Evolutionary conservation across 352 stramenopile species (phyloP), one percentile per base, ranked within the genome.

Genomic region (Thalassiosira livingstoniorum): DNA sequence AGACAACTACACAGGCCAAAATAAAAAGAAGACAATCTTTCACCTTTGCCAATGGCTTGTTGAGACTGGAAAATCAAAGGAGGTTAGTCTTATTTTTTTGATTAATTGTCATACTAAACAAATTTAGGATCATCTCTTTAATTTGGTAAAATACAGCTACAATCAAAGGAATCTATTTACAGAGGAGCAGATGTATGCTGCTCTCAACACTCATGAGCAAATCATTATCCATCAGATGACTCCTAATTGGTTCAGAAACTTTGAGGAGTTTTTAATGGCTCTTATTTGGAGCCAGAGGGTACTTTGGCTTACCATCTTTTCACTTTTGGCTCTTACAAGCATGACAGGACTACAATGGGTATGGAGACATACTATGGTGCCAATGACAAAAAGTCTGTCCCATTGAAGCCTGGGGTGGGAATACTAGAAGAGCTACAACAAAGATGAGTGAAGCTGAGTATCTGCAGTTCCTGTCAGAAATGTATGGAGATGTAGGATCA

Each of bases 1-100:
- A 43, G 57, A 78, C 31, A 78, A 71, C 21, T 78, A 58, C n/a
- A 23, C 13, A 34, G 70, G 70, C 18, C 70, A 78, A 61, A 78
- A 78, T 37, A 78, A 78, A 42, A 73, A 73, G 13, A 80, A 73
- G 3, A 72, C 31, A 32, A 45, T 80, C 2, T 1, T 80, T 25
- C n/a, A 43, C 32, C 37, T 80, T 2, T 5, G 43, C n/a, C 2
- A 21, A 27, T 80, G 31, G 21, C 27, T 80, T 2, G 58, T 73
- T 5, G 71, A 80, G 32, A 57, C 18, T 43, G 31, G 37, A 66
- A 58, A 45, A n/a, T 72, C 54, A 11, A 32, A 25, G 2, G 31
- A 67, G n/a, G 55, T 68, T 0, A 68, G 34, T 45, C 55, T 77
- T 21, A 68, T 77, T 58, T 77, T 77, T 47, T 39, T 61, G 18